These are phyloP conservation scores for Quercus lobata DNA, from an alignment of 331 rosid genomes.

Conservation along the genomic window DNA sequence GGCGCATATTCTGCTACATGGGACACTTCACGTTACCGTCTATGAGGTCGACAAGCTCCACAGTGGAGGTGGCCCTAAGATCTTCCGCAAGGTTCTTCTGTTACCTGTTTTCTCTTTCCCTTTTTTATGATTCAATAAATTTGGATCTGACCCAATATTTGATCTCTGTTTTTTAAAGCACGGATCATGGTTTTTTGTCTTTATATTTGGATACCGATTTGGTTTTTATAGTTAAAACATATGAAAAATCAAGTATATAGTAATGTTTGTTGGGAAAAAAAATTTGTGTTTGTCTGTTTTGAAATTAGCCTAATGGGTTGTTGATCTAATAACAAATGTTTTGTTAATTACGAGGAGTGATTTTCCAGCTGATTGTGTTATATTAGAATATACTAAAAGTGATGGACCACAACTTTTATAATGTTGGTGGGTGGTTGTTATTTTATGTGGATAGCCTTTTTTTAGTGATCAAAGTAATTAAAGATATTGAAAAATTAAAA, in stretches of 20 bases:
- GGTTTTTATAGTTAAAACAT: background rate
- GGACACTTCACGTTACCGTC: slow-evolving; percentile 87
- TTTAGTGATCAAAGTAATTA: too few species aligned
- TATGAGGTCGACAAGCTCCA: slow-evolving; percentile 69
- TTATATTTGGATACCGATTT: background rate
- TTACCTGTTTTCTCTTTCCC: background rate
- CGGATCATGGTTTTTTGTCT: slow-evolving; percentile 1
- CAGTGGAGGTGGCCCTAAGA: slow-evolving; percentile 39
- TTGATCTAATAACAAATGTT: too few species aligned
- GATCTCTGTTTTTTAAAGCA: background rate
- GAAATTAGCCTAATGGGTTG: background rate
- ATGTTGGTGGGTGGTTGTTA: too few species aligned
- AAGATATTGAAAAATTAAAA: too few species aligned
- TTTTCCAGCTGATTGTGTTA: too few species aligned
- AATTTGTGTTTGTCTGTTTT: background rate
- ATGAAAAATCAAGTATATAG: background rate
- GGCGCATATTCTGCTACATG: slow-evolving; percentile 81
- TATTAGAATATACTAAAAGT: too few species aligned
- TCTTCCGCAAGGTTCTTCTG: slow-evolving; percentile 54
- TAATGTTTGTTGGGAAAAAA: background rate
- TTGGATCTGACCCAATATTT: slow-evolving; percentile 18
- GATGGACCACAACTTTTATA: too few species aligned
- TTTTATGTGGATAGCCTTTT: too few species aligned
- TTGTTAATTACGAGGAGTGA: too few species aligned
- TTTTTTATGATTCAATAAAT: background rate